Base-by-base conservation (phyloP, 306 rosid species). In the Castanea sativa region DNA sequence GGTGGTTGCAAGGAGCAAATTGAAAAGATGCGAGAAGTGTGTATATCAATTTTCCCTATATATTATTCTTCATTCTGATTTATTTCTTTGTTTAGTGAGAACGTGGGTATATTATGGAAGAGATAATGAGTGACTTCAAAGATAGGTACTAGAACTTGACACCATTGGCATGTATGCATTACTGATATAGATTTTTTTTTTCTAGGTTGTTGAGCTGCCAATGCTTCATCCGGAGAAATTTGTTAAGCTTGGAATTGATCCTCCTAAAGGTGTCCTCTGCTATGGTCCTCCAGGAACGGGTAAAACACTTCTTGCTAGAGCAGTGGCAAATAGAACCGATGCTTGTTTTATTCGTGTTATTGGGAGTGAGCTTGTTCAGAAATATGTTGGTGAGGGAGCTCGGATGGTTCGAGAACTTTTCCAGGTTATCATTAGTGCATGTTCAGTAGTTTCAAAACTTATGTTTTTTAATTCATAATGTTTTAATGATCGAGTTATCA, bases 271-370 rank as follows among this genome's bases (percentile, higher is more conserved):
- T 80, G 99, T 96, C 79, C 98, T 96, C 56, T 96, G 99, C 80
- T 96, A 96, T 77, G 99, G 99, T 63, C 98, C 99, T 51, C 99
- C 99, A 5, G 99, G 99, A 78, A 96, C 99, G 5, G 99, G 99
- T 38, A 96, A 96, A 84, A 93, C 99, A 21, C 98, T 96, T 83
- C 73, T 96, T 32, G 99, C 99, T 32, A 91, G 98, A 84, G 99
- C 99, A 85, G 99, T 96, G 72, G 99, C 99, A 35, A 96, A 96
- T 76, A 88, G 99, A 85, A 96, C 99, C 19, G 98, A 96, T 90
- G 99, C 99, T 25, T 96, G 99, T 68, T 96, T 96, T 78, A 93
- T 96, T 14, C 94, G 99, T 81, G 99, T 96, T 52, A 96, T 96
- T 86, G 99, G 99, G 76, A 96, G 99, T 85, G 99, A 96, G 78